Evolutionary conservation across 2,329 filamentous ascomycete genomes (phyloP), one percentile per base, ranked within the genome.

Genomic region (Colletotrichum navitas): DNA sequence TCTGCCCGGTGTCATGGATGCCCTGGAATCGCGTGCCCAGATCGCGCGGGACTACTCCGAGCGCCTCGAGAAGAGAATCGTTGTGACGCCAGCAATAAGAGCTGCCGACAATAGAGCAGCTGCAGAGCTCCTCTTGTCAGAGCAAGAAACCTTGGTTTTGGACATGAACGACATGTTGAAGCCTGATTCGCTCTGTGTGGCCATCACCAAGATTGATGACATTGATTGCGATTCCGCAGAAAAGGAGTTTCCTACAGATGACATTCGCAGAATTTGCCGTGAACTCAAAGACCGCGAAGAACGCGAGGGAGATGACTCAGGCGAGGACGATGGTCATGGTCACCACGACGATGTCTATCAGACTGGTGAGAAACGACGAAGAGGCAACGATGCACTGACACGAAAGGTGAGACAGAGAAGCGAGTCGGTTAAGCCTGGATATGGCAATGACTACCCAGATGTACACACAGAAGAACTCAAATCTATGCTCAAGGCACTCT

Each of bases 51-150:
- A 41, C 1, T 75, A 58, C 41, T 55, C 63, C 21, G 24, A 66
- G 7, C 63, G 58, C 11, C 62, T 76, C 0, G 70, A 75, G 26
- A 66, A 66, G 4, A 36, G 64, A 5, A 68, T 76, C n/a, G 52
- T 75, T 0, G 70, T 73, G 1, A 68, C 74, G 1, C 70, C 71
- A 3, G 66, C 73, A 1, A 54, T 69, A 18, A 43, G 74, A 36
- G 75, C 73, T 5, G 60, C 62, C 1, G 75, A 76, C 54, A 76
- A 74, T 52, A 64, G 56, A 6, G 72, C 75, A 5, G 75, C 74
- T 5, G 64, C 60, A 18, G 69, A 70, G 0, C 32, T 74, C 18
- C 66, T 74, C 3, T 45, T 76, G 4, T 52, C 68, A 6, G 63
- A 69, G 5, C 52, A 71, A 3, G 61, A 75, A 2, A 55, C 71